phyloP scores from a whole-genome alignment of 306 rosid species.

The Lathyrus sativus region DNA sequence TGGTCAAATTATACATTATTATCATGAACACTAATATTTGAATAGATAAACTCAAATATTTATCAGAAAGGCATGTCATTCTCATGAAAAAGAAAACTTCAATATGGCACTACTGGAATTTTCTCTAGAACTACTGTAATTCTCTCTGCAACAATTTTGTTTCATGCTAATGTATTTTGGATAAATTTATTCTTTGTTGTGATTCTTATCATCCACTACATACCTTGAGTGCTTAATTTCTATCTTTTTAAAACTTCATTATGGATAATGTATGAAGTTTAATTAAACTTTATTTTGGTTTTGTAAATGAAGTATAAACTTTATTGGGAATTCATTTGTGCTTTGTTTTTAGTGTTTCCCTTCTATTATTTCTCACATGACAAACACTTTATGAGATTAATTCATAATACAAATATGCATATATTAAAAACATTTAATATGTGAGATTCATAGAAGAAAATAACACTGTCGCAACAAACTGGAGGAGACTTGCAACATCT shows the following conservation, averaged over 20 bases:
- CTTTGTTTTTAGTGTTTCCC: slow-evolving; percentile 1
- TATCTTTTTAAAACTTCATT: slow-evolving; percentile 4
- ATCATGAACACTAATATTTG: too few relatives aligned
- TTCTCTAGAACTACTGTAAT: slow-evolving; percentile 43
- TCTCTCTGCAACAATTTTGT: slow-evolving; percentile 47
- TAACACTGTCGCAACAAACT: too few relatives aligned
- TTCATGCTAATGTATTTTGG: slow-evolving; percentile 11
- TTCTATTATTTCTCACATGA: slow-evolving; percentile 8
- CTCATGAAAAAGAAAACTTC: too few relatives aligned
- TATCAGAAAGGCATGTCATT: too few relatives aligned
- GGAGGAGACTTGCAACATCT: too few relatives aligned
- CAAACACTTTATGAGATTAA: background rate
- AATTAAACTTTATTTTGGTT: background rate
- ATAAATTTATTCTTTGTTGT: slow-evolving; percentile 17
- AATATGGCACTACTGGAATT: too few relatives aligned
- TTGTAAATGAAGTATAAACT: too few relatives aligned
- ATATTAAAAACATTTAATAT: too few relatives aligned
- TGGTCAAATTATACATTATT: too few relatives aligned
- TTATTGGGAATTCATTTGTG: slow-evolving; percentile 8
- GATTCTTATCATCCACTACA: background rate
- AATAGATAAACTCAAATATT: too few relatives aligned
- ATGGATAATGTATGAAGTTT: slow-evolving; percentile 1
- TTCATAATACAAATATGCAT: too few relatives aligned
- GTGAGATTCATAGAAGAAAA: too few relatives aligned
- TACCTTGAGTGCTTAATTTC: background rate